Base-by-base conservation (phyloP, 176 grass and related monocot species). In the Triticum monococcum region DNA sequence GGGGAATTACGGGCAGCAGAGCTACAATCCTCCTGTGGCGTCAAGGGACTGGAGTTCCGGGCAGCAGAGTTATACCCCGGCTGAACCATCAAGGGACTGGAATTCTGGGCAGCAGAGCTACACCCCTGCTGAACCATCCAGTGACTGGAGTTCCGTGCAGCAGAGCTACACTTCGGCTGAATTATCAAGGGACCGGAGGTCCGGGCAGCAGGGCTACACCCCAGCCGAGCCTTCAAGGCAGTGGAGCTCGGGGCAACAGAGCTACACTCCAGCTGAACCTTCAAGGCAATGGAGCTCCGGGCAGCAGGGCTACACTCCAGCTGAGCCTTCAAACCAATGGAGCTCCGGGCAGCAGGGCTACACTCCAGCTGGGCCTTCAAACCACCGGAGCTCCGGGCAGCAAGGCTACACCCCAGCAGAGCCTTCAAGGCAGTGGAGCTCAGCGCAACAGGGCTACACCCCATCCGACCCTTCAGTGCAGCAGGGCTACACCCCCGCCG, bases 81-180 rank as follows among this genome's bases (percentile, higher is more conserved):
- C 79, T 5, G 90, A 92, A 40, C 46, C 87, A 12, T 46, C 85
- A 8, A 66, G 78, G 54, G 80, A 84, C n/a, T 68, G 77, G 82
- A 85, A 9, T 68, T 89, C 87, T 17, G 59, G 57, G 38, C 90
- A 86, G 72, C 43, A 79, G 77, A 68, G 38, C 2, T 73, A 73
- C 70, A 73, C 12, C 12, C n/a, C 38, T 1, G 22, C 2, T 12
- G 70, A 73, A 13, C n/a, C 7, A 20, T 17, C 33, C 1, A 32
- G 82, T 50, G 85, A 61, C 79, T 72, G 79, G 87, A 75, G 7
- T 13, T 28, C 77, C 0, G 3, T 1, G 63, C 85, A 80, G 71
- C 63, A 80, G 57, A 12, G 82, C 6, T 46, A 64, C 54, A 81
- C 22, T 20, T 11, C 4, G 23, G 30, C 30, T 23, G 83, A 89